A percentile compares a stretch with the other conserved stretches of the same genome.
Conservation (phyloP, 345 rosid species). For the Citrus hindsii region DNA sequence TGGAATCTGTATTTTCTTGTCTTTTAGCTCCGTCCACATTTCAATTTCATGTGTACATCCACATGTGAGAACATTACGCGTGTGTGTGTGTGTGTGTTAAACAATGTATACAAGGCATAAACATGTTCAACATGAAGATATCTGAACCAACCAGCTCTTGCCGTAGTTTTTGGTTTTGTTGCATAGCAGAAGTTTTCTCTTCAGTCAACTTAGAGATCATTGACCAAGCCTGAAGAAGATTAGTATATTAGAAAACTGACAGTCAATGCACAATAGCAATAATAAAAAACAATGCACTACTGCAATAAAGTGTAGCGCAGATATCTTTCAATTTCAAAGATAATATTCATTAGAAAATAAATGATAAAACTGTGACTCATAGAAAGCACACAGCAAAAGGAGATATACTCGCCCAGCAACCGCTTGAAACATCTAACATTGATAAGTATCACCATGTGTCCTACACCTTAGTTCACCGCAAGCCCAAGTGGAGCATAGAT, state of each 20-base stretch:
- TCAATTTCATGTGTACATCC: too few relatives aligned
- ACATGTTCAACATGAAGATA: background rate
- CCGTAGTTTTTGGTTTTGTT: slow-evolving; percentile 54
- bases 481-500: background rate
- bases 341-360: background rate
- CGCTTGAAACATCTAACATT: background rate
- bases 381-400: background rate
- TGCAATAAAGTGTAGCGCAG: background rate
- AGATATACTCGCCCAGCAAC: background rate
- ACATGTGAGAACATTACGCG: background rate
- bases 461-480: background rate
- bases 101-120: background rate
- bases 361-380: background rate
- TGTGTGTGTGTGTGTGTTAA: background rate
- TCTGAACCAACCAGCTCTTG: slow-evolving; percentile 61
- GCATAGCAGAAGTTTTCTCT: slow-evolving; percentile 62
- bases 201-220: slow-evolving; percentile 67
- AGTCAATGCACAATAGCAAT: background rate
- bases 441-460: background rate
- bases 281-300: background rate
- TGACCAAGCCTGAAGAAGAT: slow-evolving; percentile 60
- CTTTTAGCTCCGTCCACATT: too few relatives aligned
- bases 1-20: too few relatives aligned
- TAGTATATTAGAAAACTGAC: slow-evolving; percentile 4
- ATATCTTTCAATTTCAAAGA: background rate